phyloP scores from a whole-genome alignment of 805 yeast species.

The Teunomyces stri region DNA sequence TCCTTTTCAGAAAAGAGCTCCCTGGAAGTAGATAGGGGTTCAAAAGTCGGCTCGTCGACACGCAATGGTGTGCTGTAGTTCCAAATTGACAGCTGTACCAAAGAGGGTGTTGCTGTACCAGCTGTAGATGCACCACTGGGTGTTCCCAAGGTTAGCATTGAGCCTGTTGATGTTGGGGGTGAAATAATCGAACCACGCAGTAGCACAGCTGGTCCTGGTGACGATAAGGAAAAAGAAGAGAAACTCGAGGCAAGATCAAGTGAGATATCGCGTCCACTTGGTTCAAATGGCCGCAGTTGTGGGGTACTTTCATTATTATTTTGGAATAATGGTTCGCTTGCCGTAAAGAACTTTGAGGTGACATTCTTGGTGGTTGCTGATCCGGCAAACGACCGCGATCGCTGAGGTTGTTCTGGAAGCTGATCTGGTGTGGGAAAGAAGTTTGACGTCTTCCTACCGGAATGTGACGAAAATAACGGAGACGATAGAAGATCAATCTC shows the following conservation, averaged over 20 bases:
- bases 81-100: slow-evolving; percentile 10
- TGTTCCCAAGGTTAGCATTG: slow-evolving; percentile 1
- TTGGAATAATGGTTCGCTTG: slow-evolving; percentile 1
- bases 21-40: not conserved
- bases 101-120: slow-evolving; percentile 10
- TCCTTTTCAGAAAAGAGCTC: not conserved
- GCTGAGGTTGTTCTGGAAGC: not conserved
- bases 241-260: not conserved
- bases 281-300: not conserved
- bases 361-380: not conserved
- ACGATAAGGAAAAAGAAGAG: not conserved
- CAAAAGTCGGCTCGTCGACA: not conserved
- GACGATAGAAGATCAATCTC: slow-evolving; percentile 2
- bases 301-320: not conserved
- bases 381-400: not conserved
- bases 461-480: slow-evolving; percentile 4
- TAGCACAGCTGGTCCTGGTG: not conserved
- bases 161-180: not conserved
- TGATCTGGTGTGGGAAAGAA: slow-evolving; percentile 11
- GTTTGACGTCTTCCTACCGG: slow-evolving; percentile 13
- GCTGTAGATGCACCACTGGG: slow-evolving; percentile 6
- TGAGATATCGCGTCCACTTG: not conserved
- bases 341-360: slow-evolving; percentile 6
- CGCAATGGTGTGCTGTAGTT: slow-evolving; percentile 5
- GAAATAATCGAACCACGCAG: not conserved